Evolutionary conservation across 2,329 filamentous ascomycete species (phyloP), one percentile per base, ranked within the genome.

Genomic region (Verticillium nubilum): DNA sequence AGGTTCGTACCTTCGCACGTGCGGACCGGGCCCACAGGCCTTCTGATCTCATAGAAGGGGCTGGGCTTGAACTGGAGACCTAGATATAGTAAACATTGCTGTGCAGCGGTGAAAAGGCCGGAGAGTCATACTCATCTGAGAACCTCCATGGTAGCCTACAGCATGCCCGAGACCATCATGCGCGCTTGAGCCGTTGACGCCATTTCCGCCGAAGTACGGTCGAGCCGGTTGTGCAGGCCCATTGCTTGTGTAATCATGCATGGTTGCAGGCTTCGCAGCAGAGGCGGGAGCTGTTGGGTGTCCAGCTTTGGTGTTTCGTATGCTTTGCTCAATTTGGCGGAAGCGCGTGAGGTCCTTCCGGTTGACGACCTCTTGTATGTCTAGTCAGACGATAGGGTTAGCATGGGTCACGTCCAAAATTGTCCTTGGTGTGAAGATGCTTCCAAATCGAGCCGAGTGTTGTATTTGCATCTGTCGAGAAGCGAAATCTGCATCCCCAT

Each of bases 41-140:
- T 79, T 53, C 87, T 71, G 31, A 94, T 80, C 12, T 84, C 84
- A 69, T 94, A 97, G 73, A 97, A 99, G 0, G 95, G 94, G 68
- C 92, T 97, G 4, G 86, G 73, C 68, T 91, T 94, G 76, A 80
- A 82, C 12, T 63, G 52, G 13, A 53, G 52, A 53, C 13, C 52
- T 53, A 17, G 10, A 9, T 3, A 23, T 23, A 10, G 23, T 29
- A 13, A 28, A 23, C 26, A 19, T n/a, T 13, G 13, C 3, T 25
- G 31, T 27, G 5, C 9, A 5, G 3, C 13, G 4, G 23, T 6
- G 31, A 56, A 23, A 19, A 26, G 17, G n/a, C 9, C 13, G 26
- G 25, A 13, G 5, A 13, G 17, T 17, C 52, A 28, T 37, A 56
- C 54, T 56, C 9, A 37, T 19, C 31, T 56, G 54, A 17, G 54